A percentile compares a stretch with the other conserved stretches of the same genome.
phyloP scores from a whole-genome alignment of 176 grass and related monocot genomes.

The Oryza coarctata region DNA sequence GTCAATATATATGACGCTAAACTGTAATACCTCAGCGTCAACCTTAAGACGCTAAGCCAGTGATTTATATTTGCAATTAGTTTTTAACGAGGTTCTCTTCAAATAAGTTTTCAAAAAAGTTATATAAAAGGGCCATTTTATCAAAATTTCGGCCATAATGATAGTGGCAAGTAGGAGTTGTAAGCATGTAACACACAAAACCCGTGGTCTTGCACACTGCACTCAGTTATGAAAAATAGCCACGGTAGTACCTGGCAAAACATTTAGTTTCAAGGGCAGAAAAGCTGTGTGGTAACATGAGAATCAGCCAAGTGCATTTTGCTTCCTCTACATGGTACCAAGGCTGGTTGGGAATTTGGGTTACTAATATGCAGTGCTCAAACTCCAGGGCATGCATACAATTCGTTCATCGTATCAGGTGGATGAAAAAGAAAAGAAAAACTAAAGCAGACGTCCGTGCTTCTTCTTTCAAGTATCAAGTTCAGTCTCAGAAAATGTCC shows the following conservation, averaged over 20 bases:
- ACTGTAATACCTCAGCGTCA: too few relatives aligned
- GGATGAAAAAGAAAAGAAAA: background rate
- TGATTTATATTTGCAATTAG: too few relatives aligned
- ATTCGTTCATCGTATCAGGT: background rate
- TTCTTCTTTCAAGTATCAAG: background rate
- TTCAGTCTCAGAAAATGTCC: slow-evolving; percentile 41
- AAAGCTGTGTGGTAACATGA: background rate
- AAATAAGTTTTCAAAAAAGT: too few relatives aligned
- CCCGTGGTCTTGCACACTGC: background rate
- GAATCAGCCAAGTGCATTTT: background rate
- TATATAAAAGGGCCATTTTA: too few relatives aligned
- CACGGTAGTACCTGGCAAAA: background rate
- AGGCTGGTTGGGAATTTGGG: background rate
- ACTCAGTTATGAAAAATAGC: background rate
- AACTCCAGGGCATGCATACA: background rate
- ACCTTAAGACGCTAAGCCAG: too few relatives aligned
- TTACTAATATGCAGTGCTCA: background rate
- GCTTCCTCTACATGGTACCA: background rate
- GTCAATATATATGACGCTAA: too few relatives aligned
- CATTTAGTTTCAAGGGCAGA: background rate
- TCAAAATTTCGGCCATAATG: too few relatives aligned
- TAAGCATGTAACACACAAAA: background rate
- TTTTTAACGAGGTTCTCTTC: too few relatives aligned
- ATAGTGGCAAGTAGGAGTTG: background rate
- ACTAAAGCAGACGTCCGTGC: background rate